These are phyloP conservation scores for Gillenia trifoliata DNA, from an alignment of 306 rosid genomes.

Conservation along the genomic window DNA sequence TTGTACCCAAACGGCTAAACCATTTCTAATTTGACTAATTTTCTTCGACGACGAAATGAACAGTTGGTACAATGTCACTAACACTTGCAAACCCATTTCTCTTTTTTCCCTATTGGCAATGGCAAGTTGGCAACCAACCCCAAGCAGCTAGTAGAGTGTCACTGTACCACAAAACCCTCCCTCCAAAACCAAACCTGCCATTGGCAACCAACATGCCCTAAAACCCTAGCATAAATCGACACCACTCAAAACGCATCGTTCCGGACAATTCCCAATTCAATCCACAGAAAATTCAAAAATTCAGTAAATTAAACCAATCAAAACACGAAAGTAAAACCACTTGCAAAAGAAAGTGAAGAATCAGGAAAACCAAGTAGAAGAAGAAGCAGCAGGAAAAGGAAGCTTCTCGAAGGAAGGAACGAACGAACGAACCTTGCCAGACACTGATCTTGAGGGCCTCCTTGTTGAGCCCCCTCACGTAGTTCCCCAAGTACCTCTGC, in stretches of 20 bases:
- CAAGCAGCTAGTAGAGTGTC: background rate
- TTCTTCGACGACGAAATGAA: background rate
- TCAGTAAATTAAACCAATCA: background rate
- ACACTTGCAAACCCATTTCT: background rate
- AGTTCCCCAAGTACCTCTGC: constrained; percentile 95
- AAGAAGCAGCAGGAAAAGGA: background rate
- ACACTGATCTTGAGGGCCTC: constrained; percentile 99
- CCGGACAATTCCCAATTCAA: background rate
- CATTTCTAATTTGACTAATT: background rate
- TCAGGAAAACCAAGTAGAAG: background rate
- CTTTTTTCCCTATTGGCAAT: background rate
- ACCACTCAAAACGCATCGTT: background rate
- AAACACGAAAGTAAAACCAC: background rate
- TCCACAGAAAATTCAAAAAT: background rate
- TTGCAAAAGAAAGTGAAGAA: background rate
- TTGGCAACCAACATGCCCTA: background rate
- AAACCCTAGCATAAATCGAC: background rate
- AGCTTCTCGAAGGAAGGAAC: background rate
- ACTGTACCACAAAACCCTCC: background rate
- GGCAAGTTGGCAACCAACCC: background rate
- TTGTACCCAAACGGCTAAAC: background rate
- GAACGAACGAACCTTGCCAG: constrained; percentile 59
- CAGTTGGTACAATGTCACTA: no score
- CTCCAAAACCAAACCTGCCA: background rate
- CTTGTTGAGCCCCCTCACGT: constrained; percentile 86